phyloP scores from a whole-genome alignment of 768 basidiomycete species.

The Boletus subparvulus region DNA sequence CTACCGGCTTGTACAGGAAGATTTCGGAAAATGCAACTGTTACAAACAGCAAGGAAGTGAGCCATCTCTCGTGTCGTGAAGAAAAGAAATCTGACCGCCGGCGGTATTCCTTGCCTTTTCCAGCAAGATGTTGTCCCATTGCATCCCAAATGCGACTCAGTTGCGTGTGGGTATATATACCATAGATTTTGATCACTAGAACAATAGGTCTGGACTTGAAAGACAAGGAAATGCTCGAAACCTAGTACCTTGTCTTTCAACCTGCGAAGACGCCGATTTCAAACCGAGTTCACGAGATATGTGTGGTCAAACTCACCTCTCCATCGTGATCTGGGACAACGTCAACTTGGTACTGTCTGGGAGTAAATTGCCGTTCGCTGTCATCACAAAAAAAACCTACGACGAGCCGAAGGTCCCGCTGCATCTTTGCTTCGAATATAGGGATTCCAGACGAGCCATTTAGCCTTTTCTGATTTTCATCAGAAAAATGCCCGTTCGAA shows the following conservation, averaged over 20 bases:
- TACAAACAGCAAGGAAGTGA: neutral
- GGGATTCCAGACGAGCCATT: conserved; percentile 50
- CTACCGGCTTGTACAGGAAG: conserved; percentile 34
- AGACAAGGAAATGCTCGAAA: neutral
- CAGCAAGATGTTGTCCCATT: conserved; percentile 41
- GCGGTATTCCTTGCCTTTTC: conserved; percentile 53
- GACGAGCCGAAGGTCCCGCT: conserved; percentile 48
- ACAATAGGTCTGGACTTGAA: neutral
- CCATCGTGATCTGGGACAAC: conserved; percentile 41
- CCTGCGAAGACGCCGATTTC: conserved; percentile 25
- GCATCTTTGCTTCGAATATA: conserved; percentile 70
- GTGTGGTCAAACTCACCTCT: conserved; percentile 18
- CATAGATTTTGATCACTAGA: conserved; percentile 49
- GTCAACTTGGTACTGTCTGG: conserved; percentile 48
- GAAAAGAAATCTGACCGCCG: conserved; percentile 38
- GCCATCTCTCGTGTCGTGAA: neutral
- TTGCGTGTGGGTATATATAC: conserved; percentile 50
- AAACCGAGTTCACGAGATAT: neutral
- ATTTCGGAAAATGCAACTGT: conserved; percentile 48
- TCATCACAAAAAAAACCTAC: conserved; percentile 31
- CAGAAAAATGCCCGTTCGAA: conserved; percentile 67
- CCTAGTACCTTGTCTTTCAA: conserved; percentile 39
- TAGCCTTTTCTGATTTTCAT: conserved; percentile 64
- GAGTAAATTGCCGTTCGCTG: neutral
- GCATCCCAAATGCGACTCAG: conserved; percentile 48